Base-by-base conservation (phyloP, 768 basidiomycete species). In the Termitomyces sp. region DNA sequence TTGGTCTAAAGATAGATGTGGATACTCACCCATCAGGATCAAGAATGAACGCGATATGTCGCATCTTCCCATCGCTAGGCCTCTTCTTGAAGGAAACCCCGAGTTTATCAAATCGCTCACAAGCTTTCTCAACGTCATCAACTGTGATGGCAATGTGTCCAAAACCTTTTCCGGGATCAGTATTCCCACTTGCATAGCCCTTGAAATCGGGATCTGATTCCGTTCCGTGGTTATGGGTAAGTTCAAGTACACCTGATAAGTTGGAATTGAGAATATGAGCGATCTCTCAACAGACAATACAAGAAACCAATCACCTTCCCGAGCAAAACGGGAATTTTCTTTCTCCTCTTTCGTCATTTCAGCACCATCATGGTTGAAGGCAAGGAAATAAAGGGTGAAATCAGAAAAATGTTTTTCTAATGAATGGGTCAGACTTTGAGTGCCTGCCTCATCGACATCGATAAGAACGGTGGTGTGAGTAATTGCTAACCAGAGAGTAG, bases 71-170 rank as follows among this genome's bases (percentile, higher is more conserved):
- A 57, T 96, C 95, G 1, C 80, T 82, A 16, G 85, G 87, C 63
- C 81, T 82, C 79, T 97, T 98, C 81, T 93, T 89, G 80, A 96
- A 98, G 30, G 75, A 71, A 26, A 96, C 94, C 1, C 86, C 86
- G 10, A 92, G 79, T 56, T 75, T 74, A 64, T 95, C 93, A 60
- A 99, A 90, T 30, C 93, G 82, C 51, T 81, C 88, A 61, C 93
- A 95, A 6, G 95, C 90, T 62, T 79, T 82, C 64, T 93, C 82
- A 66, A 98, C 79, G 69, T 97, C 81, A 63, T 89, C 88, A 36
- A 94, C 91, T 5, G 86, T 79, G 69, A 97, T 84, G 59, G 90
- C 91, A 66, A 95, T 93, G 73, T 97, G 95, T 0, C 95, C 93
- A 68, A 94, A 95, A 5, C 86, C 82, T 57, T 78, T 79, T 32